Evolutionary conservation across 805 yeast species (phyloP), one percentile per base, ranked within the genome.

Genomic region (Candida nitratophila): DNA sequence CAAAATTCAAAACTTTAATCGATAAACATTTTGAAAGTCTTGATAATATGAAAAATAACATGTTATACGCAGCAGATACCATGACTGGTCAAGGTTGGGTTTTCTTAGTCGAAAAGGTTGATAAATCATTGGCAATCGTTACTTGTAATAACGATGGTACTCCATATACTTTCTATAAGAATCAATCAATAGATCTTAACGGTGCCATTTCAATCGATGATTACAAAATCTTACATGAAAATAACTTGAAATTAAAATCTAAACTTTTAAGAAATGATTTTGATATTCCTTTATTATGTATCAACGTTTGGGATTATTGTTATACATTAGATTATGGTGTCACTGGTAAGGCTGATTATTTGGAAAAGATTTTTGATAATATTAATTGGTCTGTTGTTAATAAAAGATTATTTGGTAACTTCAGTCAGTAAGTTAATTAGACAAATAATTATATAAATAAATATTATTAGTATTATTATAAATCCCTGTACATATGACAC

Each of bases 231-330:
- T 63, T 71, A 42, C 59, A 70, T 21, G 73, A 73, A 24, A 55
- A 59, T 27, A 53, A 54, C 32, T 7, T 8, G 7, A 36, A 34
- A n/a, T 3, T 9, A 15, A 52, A 50, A 34, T 44, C 50, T 4
- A 42, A 42, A 22, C 47, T 54, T 26, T 64, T 64, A 19, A 71
- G 70, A 34, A 71, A 69, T 51, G 90, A 83, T 60, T 78, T 74
- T 68, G 73, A 80, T 21, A 68, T 89, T 51, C 95, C 93, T 7
- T 65, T 93, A 39, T 71, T 93, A 51, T 85, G 81, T 41, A 72
- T 89, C 50, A 87, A 81, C 63, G 73, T 85, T 52, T 90, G 97
- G 96, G 95, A 91, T 61, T 77, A 81, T 50, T 87, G 96, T n/a
- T 93, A 83, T 62, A 55, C 88, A 38, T 68, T 76, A 24, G 98